These are phyloP conservation scores for Helicocarpus griseus DNA, from an alignment of 2,329 filamentous ascomycete species.

Conservation along the genomic window DNA sequence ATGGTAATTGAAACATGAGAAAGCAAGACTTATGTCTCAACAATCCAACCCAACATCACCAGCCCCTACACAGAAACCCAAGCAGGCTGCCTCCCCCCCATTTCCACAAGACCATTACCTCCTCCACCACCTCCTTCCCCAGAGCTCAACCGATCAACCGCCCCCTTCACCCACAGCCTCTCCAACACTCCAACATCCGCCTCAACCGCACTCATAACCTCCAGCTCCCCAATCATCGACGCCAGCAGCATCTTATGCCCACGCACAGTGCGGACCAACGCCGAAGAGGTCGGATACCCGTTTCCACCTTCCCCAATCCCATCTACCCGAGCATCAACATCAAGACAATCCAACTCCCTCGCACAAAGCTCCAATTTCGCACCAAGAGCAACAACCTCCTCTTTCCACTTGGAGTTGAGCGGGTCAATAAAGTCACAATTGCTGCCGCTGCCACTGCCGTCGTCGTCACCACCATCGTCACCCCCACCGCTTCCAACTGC, in stretches of 20 bases:
- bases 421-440: slow-evolving; percentile 26
- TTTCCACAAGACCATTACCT: slow-evolving; percentile 3
- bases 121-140: slow-evolving; percentile 2
- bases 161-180: slow-evolving; percentile 22
- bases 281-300: slow-evolving; percentile 11
- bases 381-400: slow-evolving; percentile 21
- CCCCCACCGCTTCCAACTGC: not conserved
- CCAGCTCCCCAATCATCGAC: slow-evolving; percentile 30
- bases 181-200: slow-evolving; percentile 25
- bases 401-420: slow-evolving; percentile 25
- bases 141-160: slow-evolving; percentile 19
- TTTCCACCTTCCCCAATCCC: not conserved
- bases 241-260: slow-evolving; percentile 22
- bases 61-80: not conserved
- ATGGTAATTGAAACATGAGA: not conserved
- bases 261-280: slow-evolving; percentile 22
- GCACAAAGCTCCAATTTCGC: slow-evolving; percentile 26
- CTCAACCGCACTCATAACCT: slow-evolving; percentile 27
- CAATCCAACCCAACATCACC: not conserved
- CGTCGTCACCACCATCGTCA: not conserved
- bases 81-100: slow-evolving; percentile 12
- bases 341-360: slow-evolving; percentile 28
- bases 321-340: slow-evolving; percentile 15
- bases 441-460: not conserved
- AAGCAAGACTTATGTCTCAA: not conserved